Conservation (phyloP, 1,284 basidiomycete species). For the Amylostereum areolatum region DNA sequence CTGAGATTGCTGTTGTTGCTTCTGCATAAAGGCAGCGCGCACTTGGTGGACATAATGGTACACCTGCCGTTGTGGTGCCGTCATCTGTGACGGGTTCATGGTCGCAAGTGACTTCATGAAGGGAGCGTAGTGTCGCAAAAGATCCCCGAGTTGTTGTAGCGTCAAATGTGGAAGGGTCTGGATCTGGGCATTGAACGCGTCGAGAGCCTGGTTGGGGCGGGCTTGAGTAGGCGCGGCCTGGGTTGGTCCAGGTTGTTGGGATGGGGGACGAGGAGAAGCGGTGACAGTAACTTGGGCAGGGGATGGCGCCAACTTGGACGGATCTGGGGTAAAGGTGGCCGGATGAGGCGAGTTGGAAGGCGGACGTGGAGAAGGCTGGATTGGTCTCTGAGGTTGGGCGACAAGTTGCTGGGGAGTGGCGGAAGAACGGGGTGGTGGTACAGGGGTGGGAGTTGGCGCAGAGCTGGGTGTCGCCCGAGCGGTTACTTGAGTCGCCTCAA, state of each 20-base stretch:
- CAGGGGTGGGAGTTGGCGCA: not conserved
- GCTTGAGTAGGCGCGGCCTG: too few species aligned
- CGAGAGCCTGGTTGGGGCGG: too few species aligned
- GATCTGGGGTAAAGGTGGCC: not conserved
- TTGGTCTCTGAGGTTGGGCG: not conserved
- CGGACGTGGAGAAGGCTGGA: not conserved
- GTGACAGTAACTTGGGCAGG: too few species aligned
- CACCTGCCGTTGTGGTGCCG: not conserved
- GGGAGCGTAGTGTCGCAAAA: not conserved
- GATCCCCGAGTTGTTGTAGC: not conserved
- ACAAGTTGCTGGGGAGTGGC: not conserved
- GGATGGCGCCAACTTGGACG: not conserved
- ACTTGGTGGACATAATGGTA: not conserved
- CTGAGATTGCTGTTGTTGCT: slow-evolving; percentile 3
- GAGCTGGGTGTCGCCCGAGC: not conserved
- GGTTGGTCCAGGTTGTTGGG: too few species aligned
- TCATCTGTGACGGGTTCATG: not conserved
- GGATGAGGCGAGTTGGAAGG: not conserved
- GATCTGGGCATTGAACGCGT: not conserved
- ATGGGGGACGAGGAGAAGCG: too few species aligned
- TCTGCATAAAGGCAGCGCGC: not conserved
- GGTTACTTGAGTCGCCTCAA: not conserved
- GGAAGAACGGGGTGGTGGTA: not conserved
- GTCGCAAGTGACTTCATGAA: not conserved
- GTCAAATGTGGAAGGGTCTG: slow-evolving; percentile 1